Evolutionary conservation across 2,329 filamentous ascomycete genomes (phyloP).

Genomic region (Oidium heveae): DNA sequence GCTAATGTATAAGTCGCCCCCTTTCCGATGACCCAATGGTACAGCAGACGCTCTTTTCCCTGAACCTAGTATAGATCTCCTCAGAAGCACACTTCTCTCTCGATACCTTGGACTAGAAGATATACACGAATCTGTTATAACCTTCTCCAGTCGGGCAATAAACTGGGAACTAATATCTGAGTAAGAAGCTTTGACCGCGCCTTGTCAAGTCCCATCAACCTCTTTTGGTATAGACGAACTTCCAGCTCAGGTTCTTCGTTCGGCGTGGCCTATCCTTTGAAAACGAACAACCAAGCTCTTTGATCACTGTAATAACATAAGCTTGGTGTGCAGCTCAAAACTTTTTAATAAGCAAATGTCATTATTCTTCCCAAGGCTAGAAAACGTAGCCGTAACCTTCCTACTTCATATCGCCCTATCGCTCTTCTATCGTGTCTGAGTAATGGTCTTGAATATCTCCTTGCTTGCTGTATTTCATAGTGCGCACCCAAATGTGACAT

Average conservation of each 20-base stretch:
- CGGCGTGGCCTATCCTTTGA: not conserved
- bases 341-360: too few relatives aligned
- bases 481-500: not conserved
- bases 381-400: not conserved
- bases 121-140: too few relatives aligned
- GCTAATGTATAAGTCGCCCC: not conserved
- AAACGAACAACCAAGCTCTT: not conserved
- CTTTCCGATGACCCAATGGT: not conserved
- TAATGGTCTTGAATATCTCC: not conserved
- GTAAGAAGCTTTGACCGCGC: not conserved
- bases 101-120: not conserved
- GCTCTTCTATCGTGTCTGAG: not conserved
- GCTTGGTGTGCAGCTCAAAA: not conserved
- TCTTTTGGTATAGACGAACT: not conserved
- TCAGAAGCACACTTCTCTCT: not conserved
- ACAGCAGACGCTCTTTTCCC: not conserved
- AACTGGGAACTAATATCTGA: not conserved
- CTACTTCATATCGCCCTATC: not conserved
- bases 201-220: too few relatives aligned
- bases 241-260: not conserved
- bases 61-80: not conserved
- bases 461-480: not conserved
- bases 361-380: not conserved
- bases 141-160: not conserved
- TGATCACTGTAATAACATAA: not conserved